These are phyloP conservation scores for Zalaria obscura DNA, from an alignment of 2,329 filamentous ascomycete genomes.

Conservation along the genomic window DNA sequence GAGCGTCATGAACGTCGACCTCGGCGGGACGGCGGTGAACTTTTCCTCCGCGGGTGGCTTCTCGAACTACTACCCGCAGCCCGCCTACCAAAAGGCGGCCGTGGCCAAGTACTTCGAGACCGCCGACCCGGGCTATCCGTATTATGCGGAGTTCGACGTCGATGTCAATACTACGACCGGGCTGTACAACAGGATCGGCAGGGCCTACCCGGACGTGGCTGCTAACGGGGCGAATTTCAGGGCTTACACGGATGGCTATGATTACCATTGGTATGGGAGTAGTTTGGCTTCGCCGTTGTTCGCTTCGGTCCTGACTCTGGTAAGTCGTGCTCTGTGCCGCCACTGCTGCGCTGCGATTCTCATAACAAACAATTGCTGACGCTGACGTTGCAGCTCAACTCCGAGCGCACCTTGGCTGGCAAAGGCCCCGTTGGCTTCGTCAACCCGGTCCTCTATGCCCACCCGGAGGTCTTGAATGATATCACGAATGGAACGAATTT, in stretches of 20 bases:
- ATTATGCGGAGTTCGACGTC: conserved; percentile 9
- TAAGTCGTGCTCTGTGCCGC: neutral
- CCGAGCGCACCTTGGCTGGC: conserved; percentile 6
- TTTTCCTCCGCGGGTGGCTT: conserved; percentile 1
- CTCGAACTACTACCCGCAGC: conserved; percentile 1
- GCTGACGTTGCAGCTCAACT: conserved; percentile 4
- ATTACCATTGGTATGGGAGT: conserved; percentile 16
- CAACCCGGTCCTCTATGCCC: conserved; percentile 12
- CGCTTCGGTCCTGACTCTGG: neutral
- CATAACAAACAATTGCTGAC: neutral
- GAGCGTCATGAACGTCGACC: conserved; percentile 1
- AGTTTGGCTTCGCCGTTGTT: conserved; percentile 3
- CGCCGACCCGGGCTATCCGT: conserved; percentile 13
- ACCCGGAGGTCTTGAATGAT: conserved; percentile 11
- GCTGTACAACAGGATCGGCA: conserved; percentile 16
- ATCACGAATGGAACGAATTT: conserved; percentile 10
- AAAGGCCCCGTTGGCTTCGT: conserved; percentile 12
- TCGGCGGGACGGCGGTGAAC: neutral
- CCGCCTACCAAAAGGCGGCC: conserved; percentile 1
- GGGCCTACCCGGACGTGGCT: conserved; percentile 15
- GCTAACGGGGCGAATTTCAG: conserved; percentile 5
- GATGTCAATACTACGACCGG: conserved; percentile 10
- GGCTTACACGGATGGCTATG: conserved; percentile 13
- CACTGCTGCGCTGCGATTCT: no score
- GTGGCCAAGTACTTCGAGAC: conserved; percentile 8